phyloP scores from a whole-genome alignment of 73 alveolate genomes.

The Breviolum minutum region DNA sequence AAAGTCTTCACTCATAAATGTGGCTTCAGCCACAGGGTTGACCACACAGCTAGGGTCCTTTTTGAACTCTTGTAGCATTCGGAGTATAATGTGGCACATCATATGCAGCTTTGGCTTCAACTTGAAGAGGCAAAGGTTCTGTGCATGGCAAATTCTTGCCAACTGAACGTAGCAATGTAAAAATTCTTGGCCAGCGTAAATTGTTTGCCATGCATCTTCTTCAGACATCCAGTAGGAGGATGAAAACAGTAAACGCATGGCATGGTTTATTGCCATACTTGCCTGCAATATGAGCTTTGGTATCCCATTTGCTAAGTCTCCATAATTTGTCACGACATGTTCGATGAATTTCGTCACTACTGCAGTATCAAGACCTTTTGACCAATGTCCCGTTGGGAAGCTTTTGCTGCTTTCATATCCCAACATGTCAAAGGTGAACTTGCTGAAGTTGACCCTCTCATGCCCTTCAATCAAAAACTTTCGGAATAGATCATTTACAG shows the following conservation, averaged over 20 bases:
- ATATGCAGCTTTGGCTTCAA: neutral
- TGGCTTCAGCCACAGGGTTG: neutral
- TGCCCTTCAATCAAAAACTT: neutral
- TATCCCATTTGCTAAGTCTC: neutral
- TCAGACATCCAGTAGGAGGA: neutral
- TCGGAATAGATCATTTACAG: neutral
- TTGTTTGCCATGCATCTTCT: neutral
- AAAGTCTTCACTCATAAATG: conserved; percentile 39
- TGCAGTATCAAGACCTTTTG: conserved; percentile 6
- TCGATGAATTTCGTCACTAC: neutral
- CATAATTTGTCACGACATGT: too few relatives aligned
- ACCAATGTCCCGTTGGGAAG: conserved; percentile 20
- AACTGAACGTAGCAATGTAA: neutral
- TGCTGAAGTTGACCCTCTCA: neutral
- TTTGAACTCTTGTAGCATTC: too few relatives aligned
- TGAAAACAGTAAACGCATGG: neutral
- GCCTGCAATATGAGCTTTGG: neutral
- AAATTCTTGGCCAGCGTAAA: neutral
- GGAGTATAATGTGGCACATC: neutral
- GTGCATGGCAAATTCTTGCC: neutral
- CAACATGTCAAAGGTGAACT: neutral
- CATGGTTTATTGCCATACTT: neutral
- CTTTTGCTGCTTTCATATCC: neutral
- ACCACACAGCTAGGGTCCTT: neutral
- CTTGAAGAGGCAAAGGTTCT: neutral